Percentiles rank a stretch among this genome's conserved stretches.
Conservation (phyloP, 108 stramenopile species). For the Nitzschia sp. region DNA sequence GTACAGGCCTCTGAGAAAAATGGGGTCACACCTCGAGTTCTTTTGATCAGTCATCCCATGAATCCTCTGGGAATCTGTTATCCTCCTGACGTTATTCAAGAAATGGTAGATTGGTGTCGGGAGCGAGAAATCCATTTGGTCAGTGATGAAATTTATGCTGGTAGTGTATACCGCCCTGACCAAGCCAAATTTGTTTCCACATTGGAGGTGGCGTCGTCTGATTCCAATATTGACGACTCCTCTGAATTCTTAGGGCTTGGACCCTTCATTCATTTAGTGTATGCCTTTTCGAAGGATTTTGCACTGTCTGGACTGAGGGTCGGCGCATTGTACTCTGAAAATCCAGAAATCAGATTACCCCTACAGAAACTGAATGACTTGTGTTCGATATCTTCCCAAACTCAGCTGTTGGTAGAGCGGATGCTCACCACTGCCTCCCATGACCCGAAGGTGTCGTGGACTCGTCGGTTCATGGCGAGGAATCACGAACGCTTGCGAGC, state of each 20-base stretch:
- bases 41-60: slow-evolving; percentile 81
- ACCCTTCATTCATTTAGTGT: slow-evolving; percentile 81
- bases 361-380: slow-evolving; percentile 86
- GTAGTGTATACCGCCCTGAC: slow-evolving; percentile 55
- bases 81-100: slow-evolving; percentile 65
- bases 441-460: slow-evolving; percentile 35
- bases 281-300: slow-evolving; percentile 88
- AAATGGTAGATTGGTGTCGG: slow-evolving; percentile 80
- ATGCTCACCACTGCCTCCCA: slow-evolving; percentile 46
- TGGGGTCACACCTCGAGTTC: slow-evolving; percentile 55
- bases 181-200: slow-evolving; percentile 58
- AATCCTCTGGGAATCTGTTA: slow-evolving; percentile 86
- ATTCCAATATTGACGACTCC: slow-evolving; percentile 8
- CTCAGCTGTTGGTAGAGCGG: slow-evolving; percentile 69
- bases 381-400: slow-evolving; percentile 78
- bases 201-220: slow-evolving; percentile 49
- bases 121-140: slow-evolving; percentile 78
- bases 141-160: slow-evolving; percentile 89
- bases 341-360: slow-evolving; percentile 65
- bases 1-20: slow-evolving; percentile 41
- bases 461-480: slow-evolving; percentile 48
- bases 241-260: slow-evolving; percentile 56
- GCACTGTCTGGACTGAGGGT: slow-evolving; percentile 83
- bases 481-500: slow-evolving; percentile 54
- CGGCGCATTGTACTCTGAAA: slow-evolving; percentile 80